Conservation (phyloP, 768 basidiomycete species). For the Leccinum sublutescens region DNA sequence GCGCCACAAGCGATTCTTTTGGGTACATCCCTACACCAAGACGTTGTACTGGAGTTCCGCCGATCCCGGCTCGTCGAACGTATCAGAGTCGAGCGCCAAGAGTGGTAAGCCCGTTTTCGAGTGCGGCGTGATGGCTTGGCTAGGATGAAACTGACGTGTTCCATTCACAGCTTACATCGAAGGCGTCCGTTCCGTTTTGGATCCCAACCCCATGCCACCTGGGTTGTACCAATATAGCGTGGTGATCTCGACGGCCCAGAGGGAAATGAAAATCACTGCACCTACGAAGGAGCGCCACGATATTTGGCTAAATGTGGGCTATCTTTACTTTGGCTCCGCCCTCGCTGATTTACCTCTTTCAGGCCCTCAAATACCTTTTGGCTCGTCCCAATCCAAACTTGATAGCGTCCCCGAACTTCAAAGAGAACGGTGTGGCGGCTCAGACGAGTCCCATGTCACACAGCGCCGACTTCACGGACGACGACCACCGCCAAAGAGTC, state of each 20-base stretch:
- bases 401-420: slow-evolving; percentile 26
- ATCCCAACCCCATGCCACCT: slow-evolving; percentile 94
- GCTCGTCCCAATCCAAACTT: slow-evolving; percentile 56
- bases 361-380: slow-evolving; percentile 92
- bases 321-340: slow-evolving; percentile 8
- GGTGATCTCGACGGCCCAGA: slow-evolving; percentile 85
- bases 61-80: slow-evolving; percentile 86
- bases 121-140: slow-evolving; percentile 4
- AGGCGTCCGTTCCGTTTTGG: slow-evolving; percentile 86
- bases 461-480: slow-evolving; percentile 46
- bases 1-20: too few relatives aligned
- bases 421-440: slow-evolving; percentile 34
- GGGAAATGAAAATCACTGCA: slow-evolving; percentile 99
- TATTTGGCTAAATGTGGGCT: slow-evolving; percentile 77
- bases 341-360: slow-evolving; percentile 9
- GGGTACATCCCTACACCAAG: slow-evolving; percentile 99
- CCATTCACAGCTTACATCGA: slow-evolving; percentile 79
- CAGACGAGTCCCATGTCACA: slow-evolving; percentile 51
- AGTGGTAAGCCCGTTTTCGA: slow-evolving; percentile 66
- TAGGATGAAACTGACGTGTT: slow-evolving; percentile 1
- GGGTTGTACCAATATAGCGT: slow-evolving; percentile 92
- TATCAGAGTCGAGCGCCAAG: slow-evolving; percentile 92
- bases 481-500: slow-evolving; percentile 46
- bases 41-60: slow-evolving; percentile 96
- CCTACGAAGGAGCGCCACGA: slow-evolving; percentile 61